Percentiles rank a stretch among this genome's conserved stretches.
Conservation (phyloP, 495 filamentous ascomycete genomes). For the Lindgomyces ingoldianus region DNA sequence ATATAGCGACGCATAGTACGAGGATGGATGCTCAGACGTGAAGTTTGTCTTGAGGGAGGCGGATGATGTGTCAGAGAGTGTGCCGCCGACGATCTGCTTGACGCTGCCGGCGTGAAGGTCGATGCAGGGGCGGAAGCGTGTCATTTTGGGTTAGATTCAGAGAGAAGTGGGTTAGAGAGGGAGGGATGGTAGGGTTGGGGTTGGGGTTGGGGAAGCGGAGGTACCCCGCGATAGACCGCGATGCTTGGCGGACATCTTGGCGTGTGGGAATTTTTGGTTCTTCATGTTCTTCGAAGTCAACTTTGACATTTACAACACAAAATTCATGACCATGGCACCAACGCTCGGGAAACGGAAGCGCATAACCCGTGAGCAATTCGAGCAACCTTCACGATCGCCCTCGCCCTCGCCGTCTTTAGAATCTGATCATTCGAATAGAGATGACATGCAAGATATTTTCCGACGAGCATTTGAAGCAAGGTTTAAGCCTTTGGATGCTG, state of each 20-base stretch:
- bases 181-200: neutral
- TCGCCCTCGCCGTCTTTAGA: slow-evolving; percentile 10
- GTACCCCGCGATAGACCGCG: slow-evolving; percentile 2
- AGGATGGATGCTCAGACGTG: slow-evolving; percentile 76
- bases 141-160: slow-evolving; percentile 60
- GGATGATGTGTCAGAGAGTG: slow-evolving; percentile 64
- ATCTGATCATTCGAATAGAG: too few species aligned
- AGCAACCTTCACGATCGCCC: slow-evolving; percentile 6
- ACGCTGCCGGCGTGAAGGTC: slow-evolving; percentile 94
- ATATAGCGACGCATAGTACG: slow-evolving; percentile 80
- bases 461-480: slow-evolving; percentile 82
- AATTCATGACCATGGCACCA: slow-evolving; percentile 8
- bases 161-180: neutral
- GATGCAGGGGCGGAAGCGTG: slow-evolving; percentile 92
- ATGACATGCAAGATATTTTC: slow-evolving; percentile 59
- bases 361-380: slow-evolving; percentile 11
- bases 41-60: slow-evolving; percentile 82
- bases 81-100: slow-evolving; percentile 97
- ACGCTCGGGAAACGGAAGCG: slow-evolving; percentile 29
- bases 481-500: slow-evolving; percentile 67
- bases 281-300: neutral
- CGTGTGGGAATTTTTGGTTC: slow-evolving; percentile 11
- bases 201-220: neutral
- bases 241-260: too few species aligned
- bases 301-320: neutral